These are phyloP conservation scores for Lentinula lateritia DNA, from an alignment of 768 basidiomycete species.

Conservation along the genomic window DNA sequence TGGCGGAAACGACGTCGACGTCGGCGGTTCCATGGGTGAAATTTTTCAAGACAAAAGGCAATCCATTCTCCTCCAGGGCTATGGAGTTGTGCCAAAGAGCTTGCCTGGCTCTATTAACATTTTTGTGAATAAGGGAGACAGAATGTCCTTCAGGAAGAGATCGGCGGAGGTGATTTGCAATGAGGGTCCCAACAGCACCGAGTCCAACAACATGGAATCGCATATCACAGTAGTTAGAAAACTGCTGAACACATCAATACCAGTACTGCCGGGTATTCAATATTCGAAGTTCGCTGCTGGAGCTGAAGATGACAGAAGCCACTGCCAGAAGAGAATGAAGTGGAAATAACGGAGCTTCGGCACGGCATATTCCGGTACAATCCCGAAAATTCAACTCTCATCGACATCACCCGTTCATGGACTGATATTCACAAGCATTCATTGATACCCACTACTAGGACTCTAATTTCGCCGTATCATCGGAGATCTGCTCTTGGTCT, in stretches of 20 bases:
- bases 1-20: slow-evolving; percentile 49
- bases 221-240: slow-evolving; percentile 33
- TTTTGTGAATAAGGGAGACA: slow-evolving; percentile 69
- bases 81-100: slow-evolving; percentile 26
- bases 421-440: neutral
- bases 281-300: neutral
- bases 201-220: slow-evolving; percentile 74
- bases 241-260: slow-evolving; percentile 6
- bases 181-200: slow-evolving; percentile 77
- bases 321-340: too few species aligned
- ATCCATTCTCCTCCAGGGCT: slow-evolving; percentile 49
- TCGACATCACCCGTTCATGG: neutral
- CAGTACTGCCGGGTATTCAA: neutral
- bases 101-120: slow-evolving; percentile 27
- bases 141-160: slow-evolving; percentile 43
- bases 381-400: neutral
- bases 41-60: slow-evolving; percentile 32
- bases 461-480: neutral
- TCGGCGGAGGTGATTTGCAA: slow-evolving; percentile 75
- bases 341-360: neutral
- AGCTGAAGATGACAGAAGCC: too few species aligned
- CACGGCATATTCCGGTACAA: neutral
- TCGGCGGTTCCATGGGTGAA: slow-evolving; percentile 27
- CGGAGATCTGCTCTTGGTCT: slow-evolving; percentile 1
- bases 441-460: too few species aligned